A percentile compares a stretch with the other conserved stretches of the same genome.
Evolutionary conservation across 2,329 filamentous ascomycete species (phyloP).

Genomic region (Colletotrichum lini): DNA sequence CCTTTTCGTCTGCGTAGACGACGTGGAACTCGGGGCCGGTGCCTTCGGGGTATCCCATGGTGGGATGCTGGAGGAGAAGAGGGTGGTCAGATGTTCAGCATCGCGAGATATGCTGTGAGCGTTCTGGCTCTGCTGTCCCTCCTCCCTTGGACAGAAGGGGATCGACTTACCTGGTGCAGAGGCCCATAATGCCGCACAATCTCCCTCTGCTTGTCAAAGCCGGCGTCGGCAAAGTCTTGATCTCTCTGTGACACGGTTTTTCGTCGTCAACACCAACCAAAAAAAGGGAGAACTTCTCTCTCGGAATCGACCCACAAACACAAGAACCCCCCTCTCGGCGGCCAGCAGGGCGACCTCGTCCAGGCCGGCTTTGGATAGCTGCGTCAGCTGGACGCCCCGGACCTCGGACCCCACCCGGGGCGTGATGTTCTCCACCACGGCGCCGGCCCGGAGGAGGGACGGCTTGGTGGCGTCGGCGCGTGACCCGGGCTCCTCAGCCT

Average conservation of each 20-base stretch:
- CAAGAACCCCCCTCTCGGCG: slow-evolving; percentile 50
- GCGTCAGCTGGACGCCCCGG: slow-evolving; percentile 49
- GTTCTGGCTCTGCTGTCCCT: too few relatives aligned
- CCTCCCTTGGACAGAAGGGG: too few relatives aligned
- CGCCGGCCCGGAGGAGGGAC: slow-evolving; percentile 42
- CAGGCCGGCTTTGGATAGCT: slow-evolving; percentile 45
- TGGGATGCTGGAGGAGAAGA: slow-evolving; percentile 45
- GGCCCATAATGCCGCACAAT: slow-evolving; percentile 51
- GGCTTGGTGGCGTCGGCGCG: slow-evolving; percentile 49
- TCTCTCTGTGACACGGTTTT: slow-evolving; percentile 45
- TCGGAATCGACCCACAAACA: slow-evolving; percentile 45
- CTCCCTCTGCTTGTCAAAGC: slow-evolving; percentile 50
- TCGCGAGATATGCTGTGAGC: too few relatives aligned
- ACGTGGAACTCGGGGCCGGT: slow-evolving; percentile 52
- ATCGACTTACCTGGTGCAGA: slow-evolving; percentile 44
- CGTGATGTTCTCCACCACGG: slow-evolving; percentile 45
- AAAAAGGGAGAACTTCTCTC: slow-evolving; percentile 43
- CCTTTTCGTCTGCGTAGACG: slow-evolving; percentile 51
- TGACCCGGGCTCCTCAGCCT: slow-evolving; percentile 49
- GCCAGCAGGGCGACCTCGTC: slow-evolving; percentile 51
- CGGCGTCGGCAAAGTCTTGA: slow-evolving; percentile 51
- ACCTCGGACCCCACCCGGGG: slow-evolving; percentile 50
- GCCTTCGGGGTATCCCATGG: slow-evolving; percentile 50
- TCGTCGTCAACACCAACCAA: slow-evolving; percentile 16
- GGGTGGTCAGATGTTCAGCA: background rate